Conservation (phyloP, 208 protist species). For the Leishmania martiniquensis region DNA sequence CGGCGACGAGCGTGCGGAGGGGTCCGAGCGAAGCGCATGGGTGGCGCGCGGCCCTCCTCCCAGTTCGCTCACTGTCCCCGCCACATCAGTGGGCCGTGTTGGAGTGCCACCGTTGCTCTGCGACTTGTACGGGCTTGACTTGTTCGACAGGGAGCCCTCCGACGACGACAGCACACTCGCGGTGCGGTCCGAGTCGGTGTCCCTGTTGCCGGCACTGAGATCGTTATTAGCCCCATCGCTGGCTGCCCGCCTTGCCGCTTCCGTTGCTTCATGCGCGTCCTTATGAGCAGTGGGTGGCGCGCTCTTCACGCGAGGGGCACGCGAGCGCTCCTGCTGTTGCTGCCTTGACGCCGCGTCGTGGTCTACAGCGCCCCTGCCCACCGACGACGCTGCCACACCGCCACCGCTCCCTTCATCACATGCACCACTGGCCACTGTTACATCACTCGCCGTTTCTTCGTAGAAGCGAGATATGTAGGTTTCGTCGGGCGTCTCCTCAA, state of each 20-base stretch:
- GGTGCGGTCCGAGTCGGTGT: conserved; percentile 48
- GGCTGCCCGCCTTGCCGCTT: not conserved
- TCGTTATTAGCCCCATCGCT: too few relatives aligned
- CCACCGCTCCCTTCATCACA: not conserved
- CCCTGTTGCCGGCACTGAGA: not conserved
- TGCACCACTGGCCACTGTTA: conserved; percentile 14
- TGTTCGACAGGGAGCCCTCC: conserved; percentile 32
- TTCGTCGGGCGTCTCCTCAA: conserved; percentile 33
- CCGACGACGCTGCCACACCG: not conserved
- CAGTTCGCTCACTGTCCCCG: not conserved
- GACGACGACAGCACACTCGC: conserved; percentile 40
- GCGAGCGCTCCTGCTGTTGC: not conserved
- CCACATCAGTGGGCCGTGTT: not conserved
- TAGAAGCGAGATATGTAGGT: conserved; percentile 27
- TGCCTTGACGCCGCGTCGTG: not conserved
- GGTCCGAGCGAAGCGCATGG: not conserved
- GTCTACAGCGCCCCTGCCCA: not conserved
- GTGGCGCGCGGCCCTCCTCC: not conserved
- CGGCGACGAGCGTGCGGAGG: not conserved
- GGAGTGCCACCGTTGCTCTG: conserved; percentile 6
- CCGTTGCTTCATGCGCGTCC: conserved; percentile 1
- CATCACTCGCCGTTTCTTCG: conserved; percentile 22
- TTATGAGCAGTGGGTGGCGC: conserved; percentile 11
- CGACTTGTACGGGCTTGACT: conserved; percentile 27
- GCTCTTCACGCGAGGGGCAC: conserved; percentile 26